phyloP scores from a whole-genome alignment of 108 stramenopile genomes.

The Fistulifera solaris region DNA sequence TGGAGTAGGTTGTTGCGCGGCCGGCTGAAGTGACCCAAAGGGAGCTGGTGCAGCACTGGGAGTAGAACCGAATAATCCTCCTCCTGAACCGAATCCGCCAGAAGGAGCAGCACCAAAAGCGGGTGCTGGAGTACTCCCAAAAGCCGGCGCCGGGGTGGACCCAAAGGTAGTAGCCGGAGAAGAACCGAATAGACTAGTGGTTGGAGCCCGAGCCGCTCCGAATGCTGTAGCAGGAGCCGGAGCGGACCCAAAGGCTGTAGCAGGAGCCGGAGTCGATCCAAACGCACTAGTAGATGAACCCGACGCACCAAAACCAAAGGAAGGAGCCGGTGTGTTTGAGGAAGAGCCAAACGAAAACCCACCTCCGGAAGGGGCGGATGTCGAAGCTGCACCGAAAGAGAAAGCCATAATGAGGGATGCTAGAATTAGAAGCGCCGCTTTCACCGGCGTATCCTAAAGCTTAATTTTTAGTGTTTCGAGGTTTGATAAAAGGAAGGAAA shows the following conservation, averaged over 20 bases:
- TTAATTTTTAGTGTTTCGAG: background rate
- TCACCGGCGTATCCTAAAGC: background rate
- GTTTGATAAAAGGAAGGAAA: background rate
- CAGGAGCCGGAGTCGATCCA: background rate
- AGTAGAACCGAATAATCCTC: slow-evolving; percentile 22
- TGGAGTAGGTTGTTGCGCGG: slow-evolving; percentile 24
- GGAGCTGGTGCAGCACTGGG: slow-evolving; percentile 17
- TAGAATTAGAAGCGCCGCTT: background rate
- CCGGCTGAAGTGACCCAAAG: slow-evolving; percentile 16
- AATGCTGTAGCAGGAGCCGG: slow-evolving; percentile 27
- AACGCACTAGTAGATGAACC: background rate
- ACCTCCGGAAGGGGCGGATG: background rate
- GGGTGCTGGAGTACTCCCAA: slow-evolving; percentile 50
- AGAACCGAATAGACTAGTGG: slow-evolving; percentile 41
- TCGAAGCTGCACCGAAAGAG: background rate
- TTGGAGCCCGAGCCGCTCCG: slow-evolving; percentile 22
- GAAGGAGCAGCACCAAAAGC: slow-evolving; percentile 51
- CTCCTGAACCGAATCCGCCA: slow-evolving; percentile 17
- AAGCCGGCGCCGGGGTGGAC: slow-evolving; percentile 43
- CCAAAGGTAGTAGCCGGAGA: slow-evolving; percentile 34
- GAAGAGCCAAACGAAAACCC: background rate
- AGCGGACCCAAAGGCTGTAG: slow-evolving; percentile 13
- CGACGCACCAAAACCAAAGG: background rate
- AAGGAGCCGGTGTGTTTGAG: slow-evolving; percentile 1
- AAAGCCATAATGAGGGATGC: slow-evolving; percentile 1